These are phyloP conservation scores for Friedmanniomyces simplex DNA, from an alignment of 495 filamentous ascomycete species.

Conservation along the genomic window DNA sequence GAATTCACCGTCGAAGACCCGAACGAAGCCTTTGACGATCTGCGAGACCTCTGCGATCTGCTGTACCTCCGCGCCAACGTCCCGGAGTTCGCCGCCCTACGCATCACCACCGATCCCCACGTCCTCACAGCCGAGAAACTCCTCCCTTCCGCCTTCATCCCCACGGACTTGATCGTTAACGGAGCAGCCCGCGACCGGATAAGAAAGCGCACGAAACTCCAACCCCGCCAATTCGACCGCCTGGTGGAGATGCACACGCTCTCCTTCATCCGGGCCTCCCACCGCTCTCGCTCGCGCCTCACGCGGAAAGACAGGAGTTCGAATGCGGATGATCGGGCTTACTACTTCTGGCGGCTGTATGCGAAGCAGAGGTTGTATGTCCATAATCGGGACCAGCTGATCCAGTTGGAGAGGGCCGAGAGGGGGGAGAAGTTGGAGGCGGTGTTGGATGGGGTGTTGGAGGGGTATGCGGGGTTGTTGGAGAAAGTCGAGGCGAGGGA, in stretches of 20 bases:
- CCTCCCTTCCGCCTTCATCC: constrained; percentile 36
- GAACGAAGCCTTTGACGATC: constrained; percentile 84
- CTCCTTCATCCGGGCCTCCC: constrained; percentile 52
- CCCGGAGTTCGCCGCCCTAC: constrained; percentile 43
- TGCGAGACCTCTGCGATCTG: constrained; percentile 77
- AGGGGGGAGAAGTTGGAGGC: constrained; percentile 73
- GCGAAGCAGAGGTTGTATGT: constrained; percentile 73
- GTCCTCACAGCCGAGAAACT: constrained; percentile 24
- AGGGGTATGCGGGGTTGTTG: constrained; percentile 67
- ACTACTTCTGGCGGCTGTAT: constrained; percentile 73
- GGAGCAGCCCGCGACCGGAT: constrained; percentile 46
- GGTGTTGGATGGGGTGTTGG: constrained; percentile 63
- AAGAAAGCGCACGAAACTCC: constrained; percentile 62
- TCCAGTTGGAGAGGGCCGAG: constrained; percentile 66
- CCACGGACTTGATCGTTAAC: constrained; percentile 53
- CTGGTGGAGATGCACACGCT: constrained; percentile 85
- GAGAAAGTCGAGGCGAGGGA: constrained; percentile 22
- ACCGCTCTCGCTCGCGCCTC: constrained; percentile 48
- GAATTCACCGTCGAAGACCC: constrained; percentile 96
- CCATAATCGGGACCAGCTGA: constrained; percentile 64
- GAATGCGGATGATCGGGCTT: constrained; percentile 50
- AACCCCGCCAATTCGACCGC: constrained; percentile 74
- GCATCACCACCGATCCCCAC: constrained; percentile 36
- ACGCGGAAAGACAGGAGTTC: constrained; percentile 45
- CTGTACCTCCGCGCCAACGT: constrained; percentile 46